A percentile compares a stretch with the other conserved stretches of the same genome.
Conservation (phyloP, 2,329 filamentous ascomycete species). For the Beauveria australis region DNA sequence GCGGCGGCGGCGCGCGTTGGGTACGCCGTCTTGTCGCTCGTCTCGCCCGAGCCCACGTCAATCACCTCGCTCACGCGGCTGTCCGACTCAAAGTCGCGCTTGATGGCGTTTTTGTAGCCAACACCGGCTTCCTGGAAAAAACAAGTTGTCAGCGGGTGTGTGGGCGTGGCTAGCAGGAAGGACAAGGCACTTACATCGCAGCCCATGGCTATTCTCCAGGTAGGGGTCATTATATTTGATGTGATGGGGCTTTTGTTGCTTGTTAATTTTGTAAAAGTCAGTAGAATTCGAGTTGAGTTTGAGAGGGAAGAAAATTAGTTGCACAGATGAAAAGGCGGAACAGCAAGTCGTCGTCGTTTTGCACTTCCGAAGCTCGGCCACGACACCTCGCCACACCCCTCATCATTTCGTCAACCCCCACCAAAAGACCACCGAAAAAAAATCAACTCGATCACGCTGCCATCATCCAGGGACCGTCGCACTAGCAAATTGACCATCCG, state of each 20-base stretch:
- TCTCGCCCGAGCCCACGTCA: conserved; percentile 63
- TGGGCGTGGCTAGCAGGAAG: neutral
- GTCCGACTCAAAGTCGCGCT: conserved; percentile 60
- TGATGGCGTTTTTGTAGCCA: conserved; percentile 71
- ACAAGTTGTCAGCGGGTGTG: conserved; percentile 6
- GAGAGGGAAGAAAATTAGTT: neutral
- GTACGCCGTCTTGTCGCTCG: conserved; percentile 71
- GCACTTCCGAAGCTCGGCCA: conserved; percentile 6
- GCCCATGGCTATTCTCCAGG: conserved; percentile 45
- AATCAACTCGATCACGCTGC: conserved; percentile 1
- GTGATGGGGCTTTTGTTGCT: no score
- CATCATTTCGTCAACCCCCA: neutral
- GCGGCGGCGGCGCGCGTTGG: conserved; percentile 70
- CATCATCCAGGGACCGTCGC: conserved; percentile 6
- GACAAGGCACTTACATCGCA: conserved; percentile 39
- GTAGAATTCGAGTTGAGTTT: neutral
- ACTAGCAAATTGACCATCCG: neutral
- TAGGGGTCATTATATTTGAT: conserved; percentile 32
- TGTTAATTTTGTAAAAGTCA: neutral
- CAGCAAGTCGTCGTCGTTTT: neutral
- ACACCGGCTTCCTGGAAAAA: conserved; percentile 57
- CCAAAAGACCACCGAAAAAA: neutral
- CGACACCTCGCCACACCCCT: conserved; percentile 1
- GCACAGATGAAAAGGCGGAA: neutral
- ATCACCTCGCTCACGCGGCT: conserved; percentile 57